Conservation (phyloP, 305 asterid genomes). For the Rubia balearica region DNA sequence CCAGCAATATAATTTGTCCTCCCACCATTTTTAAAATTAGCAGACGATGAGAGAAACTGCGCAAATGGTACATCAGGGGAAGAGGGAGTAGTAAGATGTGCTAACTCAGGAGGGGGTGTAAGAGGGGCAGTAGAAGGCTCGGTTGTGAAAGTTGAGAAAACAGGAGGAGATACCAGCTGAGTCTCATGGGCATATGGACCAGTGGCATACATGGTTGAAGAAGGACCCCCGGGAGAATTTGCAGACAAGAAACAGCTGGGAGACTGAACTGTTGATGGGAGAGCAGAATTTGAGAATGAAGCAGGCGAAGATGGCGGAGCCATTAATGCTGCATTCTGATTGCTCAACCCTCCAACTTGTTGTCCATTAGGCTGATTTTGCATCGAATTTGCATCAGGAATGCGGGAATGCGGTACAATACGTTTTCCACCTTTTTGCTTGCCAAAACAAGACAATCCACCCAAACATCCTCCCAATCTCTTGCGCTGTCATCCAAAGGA, state of each 20-base stretch:
- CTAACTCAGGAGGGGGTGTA: constrained; percentile 94
- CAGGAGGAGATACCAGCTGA: constrained; percentile 94
- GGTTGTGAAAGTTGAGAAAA: constrained; percentile 88
- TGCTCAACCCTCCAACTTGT: constrained; percentile 59
- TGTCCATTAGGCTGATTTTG: constrained; percentile 63
- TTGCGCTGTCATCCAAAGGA: constrained; percentile 52
- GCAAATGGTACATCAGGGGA: constrained; percentile 99
- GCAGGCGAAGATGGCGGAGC: constrained; percentile 99
- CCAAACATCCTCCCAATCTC: constrained; percentile 84
- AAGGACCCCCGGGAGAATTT: constrained; percentile 74
- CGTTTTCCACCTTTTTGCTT: constrained; percentile 93
- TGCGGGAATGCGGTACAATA: constrained; percentile 82
- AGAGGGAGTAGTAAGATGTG: constrained; percentile 94
- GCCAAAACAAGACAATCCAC: constrained; percentile 77
- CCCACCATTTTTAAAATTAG: constrained; percentile 33
- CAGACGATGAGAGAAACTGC: constrained; percentile 74
- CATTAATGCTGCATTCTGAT: constrained; percentile 53
- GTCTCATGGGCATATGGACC: constrained; percentile 97
- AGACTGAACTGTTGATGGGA: constrained; percentile 87
- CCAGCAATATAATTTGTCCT: constrained; percentile 31
- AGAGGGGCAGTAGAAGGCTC: constrained; percentile 97
- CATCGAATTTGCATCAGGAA: constrained; percentile 50
- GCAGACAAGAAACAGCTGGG: constrained; percentile 80
- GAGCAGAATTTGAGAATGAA: constrained; percentile 79
- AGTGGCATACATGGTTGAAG: constrained; percentile 75